Evolutionary conservation across 768 basidiomycete species (phyloP), one percentile per base, ranked within the genome.

Genomic region (Lactarius trivialis): DNA sequence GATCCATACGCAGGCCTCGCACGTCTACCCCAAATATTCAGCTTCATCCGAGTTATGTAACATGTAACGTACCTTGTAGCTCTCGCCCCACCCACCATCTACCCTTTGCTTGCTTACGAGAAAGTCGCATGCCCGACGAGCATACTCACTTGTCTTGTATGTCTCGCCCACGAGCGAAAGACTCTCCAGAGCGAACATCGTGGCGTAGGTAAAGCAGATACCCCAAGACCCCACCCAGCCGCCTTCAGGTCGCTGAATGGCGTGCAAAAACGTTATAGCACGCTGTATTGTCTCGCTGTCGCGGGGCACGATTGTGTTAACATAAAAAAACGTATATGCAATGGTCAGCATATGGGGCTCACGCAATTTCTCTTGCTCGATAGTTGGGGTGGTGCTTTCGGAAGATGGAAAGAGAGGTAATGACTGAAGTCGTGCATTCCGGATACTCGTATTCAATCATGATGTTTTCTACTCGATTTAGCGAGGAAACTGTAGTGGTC

Each of bases 61-160:
- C 21, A 41, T 24, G 33, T 30, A 3, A 63, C 78, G 53, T 53
- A 93, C 96, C 85, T 91, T 89, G 75, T 93, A 98, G 68, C 93
- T 98, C 75, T 98, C 97, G 19, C 97, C 97, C 95, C 97, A 99
- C 0, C 96, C 96, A 21, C 96, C 96, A 69, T 98, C 97, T 9
- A 75, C 77, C 70, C 89, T 82, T 72, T 98, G 96, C 70, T 92
- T 93, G 33, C 78, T 70, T 48, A 95, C 69, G 33, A 99, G 73
- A 75, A 96, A 98, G 34, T 86, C 80, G 70, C 96, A 98, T 2
- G 94, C 95, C 55, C 80, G 78, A 56, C 81, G 80, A 34, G 85
- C 85, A 45, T 78, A 72, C 24, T 76, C 71, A 64, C 91, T 95
- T 30, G 84, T 97, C 41, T 73, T 78, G 70, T 92, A 94, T 11